Evolutionary conservation across 192 early-diverging fungal genomes (phyloP).

Genomic region (Obelidium mucronatum): DNA sequence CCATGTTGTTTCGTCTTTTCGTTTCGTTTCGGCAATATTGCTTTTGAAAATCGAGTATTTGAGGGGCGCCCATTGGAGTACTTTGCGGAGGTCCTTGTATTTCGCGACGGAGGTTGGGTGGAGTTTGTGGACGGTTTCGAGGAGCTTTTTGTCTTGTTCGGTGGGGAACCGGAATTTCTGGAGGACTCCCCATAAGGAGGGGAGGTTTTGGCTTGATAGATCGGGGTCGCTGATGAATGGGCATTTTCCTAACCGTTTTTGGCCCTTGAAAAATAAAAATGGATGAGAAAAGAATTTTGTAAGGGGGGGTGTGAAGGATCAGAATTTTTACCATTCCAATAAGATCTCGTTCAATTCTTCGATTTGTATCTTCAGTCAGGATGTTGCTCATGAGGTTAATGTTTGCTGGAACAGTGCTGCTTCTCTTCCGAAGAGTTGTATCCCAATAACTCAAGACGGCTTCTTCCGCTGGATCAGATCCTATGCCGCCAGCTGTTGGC

Average conservation of each 20-base stretch:
- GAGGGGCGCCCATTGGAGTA: slow-evolving; percentile 23
- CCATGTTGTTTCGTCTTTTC: not conserved
- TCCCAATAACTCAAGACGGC: not conserved
- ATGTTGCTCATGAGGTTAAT: slow-evolving; percentile 23
- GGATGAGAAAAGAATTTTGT: no score
- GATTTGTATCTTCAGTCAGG: not conserved
- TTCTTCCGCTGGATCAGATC: not conserved
- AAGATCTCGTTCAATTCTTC: not conserved
- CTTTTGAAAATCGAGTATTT: not conserved
- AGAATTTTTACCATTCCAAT: slow-evolving; percentile 11
- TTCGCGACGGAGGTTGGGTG: slow-evolving; percentile 3
- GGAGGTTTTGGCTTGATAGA: not conserved
- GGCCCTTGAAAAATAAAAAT: not conserved
- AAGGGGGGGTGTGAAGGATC: no score
- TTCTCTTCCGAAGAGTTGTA: not conserved
- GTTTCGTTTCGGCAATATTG: not conserved
- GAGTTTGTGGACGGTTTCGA: slow-evolving; percentile 19
- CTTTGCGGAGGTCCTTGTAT: slow-evolving; percentile 17
- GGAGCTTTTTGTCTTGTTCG: slow-evolving; percentile 14
- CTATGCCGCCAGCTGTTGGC: not conserved
- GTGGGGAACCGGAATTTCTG: slow-evolving; percentile 18
- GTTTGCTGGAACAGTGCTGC: slow-evolving; percentile 18
- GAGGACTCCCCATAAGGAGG: slow-evolving; percentile 6
- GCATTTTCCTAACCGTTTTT: slow-evolving; percentile 21
- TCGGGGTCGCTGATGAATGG: slow-evolving; percentile 27